Evolutionary conservation across 192 early-diverging fungal species (phyloP), one percentile per base, ranked within the genome.

Genomic region (Coemansia sp.): DNA sequence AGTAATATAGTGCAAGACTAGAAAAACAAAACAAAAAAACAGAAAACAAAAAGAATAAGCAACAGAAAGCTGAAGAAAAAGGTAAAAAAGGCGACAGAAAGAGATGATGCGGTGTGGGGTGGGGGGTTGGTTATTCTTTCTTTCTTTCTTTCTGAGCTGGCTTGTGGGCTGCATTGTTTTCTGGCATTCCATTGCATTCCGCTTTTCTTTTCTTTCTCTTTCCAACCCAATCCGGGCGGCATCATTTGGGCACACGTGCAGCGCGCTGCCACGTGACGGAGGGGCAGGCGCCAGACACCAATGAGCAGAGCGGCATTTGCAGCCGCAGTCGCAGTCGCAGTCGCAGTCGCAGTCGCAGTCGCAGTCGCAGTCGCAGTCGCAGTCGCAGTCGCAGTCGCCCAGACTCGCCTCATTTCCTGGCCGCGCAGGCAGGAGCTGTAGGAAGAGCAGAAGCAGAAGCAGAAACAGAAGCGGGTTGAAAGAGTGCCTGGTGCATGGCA

Each of bases 41-140:
- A 43, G 15, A 62, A 62, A 65, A 32, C 15, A 56, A 54, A 42
- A 48, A 26, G 23, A 56, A 65, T 65, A 56, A 56, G 64, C 52
- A 56, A 65, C 38, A 65, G 23, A 49, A 65, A 37, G 26, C 3
- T 26, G 26, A 50, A 52, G 40, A 37, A 42, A 37, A 50, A 13
- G 48, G 39, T n/a, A 13, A 26, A 37, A 64, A 64, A 39, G 63
- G 53, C 52, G 52, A 54, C 52, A 54, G 26, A 54, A 54, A 64
- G 40, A 64, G 45, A 19, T 10, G 15, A n/a, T 9, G 23, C 54
- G 54, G 26, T 26, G 26, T 26, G 26, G 26, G 26, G 26, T 26
- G 26, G 26, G 26, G 26, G 26, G 0, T 26, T 26, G 26, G 26
- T 26, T 26, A 26, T n/a, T 56, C 21, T 40, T 59, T 41, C 39